Percentiles rank a stretch among this genome's conserved stretches.
Evolutionary conservation across 2,329 filamentous ascomycete species (phyloP).

Genomic region (Meredithiella fracta): DNA sequence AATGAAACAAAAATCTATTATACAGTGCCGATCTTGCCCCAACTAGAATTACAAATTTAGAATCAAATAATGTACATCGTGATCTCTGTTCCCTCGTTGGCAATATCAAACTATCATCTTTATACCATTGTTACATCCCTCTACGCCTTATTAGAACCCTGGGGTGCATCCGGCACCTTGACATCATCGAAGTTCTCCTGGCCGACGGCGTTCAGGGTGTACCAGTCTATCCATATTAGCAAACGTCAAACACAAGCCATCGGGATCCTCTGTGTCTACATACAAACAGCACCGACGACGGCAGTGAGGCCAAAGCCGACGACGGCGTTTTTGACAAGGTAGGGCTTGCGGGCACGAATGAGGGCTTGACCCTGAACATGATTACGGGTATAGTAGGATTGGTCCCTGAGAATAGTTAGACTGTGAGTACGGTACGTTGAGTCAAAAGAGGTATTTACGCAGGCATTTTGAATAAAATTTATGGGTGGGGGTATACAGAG

Average conservation of each 20-base stretch:
- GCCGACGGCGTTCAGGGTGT: constrained; percentile 65
- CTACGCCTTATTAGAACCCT: constrained; percentile 6
- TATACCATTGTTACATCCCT: not conserved
- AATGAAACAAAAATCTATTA: not conserved
- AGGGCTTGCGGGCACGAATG: constrained; percentile 79
- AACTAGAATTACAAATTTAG: not conserved
- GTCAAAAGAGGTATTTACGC: too few relatives aligned
- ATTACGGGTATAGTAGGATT: constrained; percentile 68
- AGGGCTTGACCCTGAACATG: constrained; percentile 77
- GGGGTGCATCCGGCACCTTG: constrained; percentile 61
- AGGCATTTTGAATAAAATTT: constrained; percentile 3
- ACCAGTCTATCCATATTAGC: constrained; percentile 28
- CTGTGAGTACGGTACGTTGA: too few relatives aligned
- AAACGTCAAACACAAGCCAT: not conserved
- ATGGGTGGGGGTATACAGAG: not conserved
- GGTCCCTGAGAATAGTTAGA: constrained; percentile 3
- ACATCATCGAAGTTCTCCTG: constrained; percentile 97
- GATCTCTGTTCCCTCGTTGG: not conserved
- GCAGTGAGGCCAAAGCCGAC: constrained; percentile 60
- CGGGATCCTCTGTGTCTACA: constrained; percentile 23
- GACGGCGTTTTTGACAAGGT: constrained; percentile 74
- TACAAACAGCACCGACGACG: constrained; percentile 78
- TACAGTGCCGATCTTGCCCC: not conserved
- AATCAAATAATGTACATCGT: not conserved
- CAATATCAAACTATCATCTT: not conserved